Evolutionary conservation across 192 early-diverging fungal species (phyloP).

Genomic region (Diversispora epigaea): DNA sequence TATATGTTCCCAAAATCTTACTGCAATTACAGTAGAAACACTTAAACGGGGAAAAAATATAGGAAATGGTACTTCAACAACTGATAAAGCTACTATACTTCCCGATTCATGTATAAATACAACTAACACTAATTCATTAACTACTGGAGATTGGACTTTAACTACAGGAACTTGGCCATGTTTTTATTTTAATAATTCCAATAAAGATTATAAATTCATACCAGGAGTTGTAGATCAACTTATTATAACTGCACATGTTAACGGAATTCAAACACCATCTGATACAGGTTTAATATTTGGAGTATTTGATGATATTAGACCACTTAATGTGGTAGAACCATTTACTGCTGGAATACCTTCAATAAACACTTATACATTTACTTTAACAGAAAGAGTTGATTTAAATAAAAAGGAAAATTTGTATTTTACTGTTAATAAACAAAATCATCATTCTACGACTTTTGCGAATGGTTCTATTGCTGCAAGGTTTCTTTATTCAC

Average conservation of each 20-base stretch:
- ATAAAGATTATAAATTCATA: background rate
- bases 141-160: background rate
- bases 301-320: background rate
- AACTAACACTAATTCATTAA: background rate
- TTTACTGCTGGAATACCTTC: background rate
- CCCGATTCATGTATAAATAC: too few species aligned
- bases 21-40: too few species aligned
- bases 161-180: background rate
- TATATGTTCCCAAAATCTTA: too few species aligned
- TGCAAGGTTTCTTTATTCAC: background rate
- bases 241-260: background rate
- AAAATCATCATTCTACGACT: background rate
- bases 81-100: too few species aligned
- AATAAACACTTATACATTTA: background rate
- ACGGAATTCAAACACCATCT: background rate
- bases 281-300: background rate
- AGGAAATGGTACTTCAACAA: too few species aligned
- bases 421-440: conserved; percentile 6
- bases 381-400: background rate
- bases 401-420: background rate
- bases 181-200: background rate
- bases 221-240: background rate
- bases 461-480: background rate
- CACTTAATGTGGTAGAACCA: background rate
- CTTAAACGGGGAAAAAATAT: too few species aligned